These are phyloP conservation scores for Hyaloscypha variabilis DNA, from an alignment of 495 filamentous ascomycete genomes.

Conservation along the genomic window DNA sequence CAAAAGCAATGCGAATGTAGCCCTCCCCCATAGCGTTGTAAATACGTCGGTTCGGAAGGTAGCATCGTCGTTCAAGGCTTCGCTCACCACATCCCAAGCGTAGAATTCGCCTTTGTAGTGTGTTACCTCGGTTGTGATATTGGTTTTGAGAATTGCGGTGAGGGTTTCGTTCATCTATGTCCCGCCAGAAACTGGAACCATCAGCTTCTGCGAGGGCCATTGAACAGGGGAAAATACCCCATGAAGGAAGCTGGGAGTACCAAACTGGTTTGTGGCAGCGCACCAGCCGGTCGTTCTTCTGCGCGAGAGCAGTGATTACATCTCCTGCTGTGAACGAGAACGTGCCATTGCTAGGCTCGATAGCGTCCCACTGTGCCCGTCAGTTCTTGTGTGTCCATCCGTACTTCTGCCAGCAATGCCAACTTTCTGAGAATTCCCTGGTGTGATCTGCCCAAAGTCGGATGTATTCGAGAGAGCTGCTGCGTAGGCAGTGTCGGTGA, in stretches of 20 bases:
- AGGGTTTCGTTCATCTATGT: slow-evolving; percentile 58
- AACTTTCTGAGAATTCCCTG: slow-evolving; percentile 45
- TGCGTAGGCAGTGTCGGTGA: slow-evolving; percentile 38
- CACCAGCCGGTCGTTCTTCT: slow-evolving; percentile 54
- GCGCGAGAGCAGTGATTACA: slow-evolving; percentile 51
- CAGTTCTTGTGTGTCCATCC: too few species aligned
- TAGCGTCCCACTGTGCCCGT: slow-evolving; percentile 56
- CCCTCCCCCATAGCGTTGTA: slow-evolving; percentile 55
- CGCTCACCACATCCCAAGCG: slow-evolving; percentile 66
- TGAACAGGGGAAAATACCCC: slow-evolving; percentile 41
- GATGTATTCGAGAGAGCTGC: slow-evolving; percentile 38
- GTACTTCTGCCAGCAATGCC: too few species aligned
- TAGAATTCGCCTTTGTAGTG: slow-evolving; percentile 60
- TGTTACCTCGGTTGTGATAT: slow-evolving; percentile 53
- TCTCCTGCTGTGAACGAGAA: slow-evolving; percentile 58
- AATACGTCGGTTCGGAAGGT: slow-evolving; percentile 59
- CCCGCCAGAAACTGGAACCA: slow-evolving; percentile 49
- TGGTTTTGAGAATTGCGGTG: slow-evolving; percentile 50
- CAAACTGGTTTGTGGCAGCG: slow-evolving; percentile 62
- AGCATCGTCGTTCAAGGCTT: slow-evolving; percentile 70
- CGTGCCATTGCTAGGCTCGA: slow-evolving; percentile 43
- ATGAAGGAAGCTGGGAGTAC: slow-evolving; percentile 62
- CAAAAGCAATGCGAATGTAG: slow-evolving; percentile 61
- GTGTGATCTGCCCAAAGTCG: slow-evolving; percentile 56
- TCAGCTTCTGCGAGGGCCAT: too few species aligned